These are phyloP conservation scores for Colletotrichum higginsianum DNA, from an alignment of 2,329 filamentous ascomycete genomes.

Conservation along the genomic window DNA sequence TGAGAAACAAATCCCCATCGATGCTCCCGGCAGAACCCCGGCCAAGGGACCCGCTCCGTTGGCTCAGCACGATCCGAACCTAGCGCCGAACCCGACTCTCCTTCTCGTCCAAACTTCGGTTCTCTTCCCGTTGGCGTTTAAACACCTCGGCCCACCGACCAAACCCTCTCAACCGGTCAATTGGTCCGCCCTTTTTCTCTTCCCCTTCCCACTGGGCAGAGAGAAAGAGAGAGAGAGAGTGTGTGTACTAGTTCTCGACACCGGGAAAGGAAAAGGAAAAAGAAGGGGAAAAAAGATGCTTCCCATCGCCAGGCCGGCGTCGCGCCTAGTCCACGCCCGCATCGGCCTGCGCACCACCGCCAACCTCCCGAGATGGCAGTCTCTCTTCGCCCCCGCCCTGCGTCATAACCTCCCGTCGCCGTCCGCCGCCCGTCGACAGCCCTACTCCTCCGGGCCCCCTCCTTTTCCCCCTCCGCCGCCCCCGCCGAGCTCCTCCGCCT, in stretches of 20 bases:
- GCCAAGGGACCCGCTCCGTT: conserved; percentile 16
- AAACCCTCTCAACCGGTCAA: neutral
- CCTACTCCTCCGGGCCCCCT: conserved; percentile 29
- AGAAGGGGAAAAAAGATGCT: conserved; percentile 21
- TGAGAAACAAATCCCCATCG: conserved; percentile 6
- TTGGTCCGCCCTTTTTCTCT: neutral
- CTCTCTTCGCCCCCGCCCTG: conserved; percentile 7
- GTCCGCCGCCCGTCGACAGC: neutral
- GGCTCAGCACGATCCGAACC: conserved; percentile 12
- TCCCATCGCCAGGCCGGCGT: conserved; percentile 37
- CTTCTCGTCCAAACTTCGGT: conserved; percentile 14
- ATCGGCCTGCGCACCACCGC: conserved; percentile 28
- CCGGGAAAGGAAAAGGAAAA: neutral
- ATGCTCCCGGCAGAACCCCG: conserved; percentile 34
- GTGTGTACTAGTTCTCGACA: neutral
- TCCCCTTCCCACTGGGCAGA: neutral
- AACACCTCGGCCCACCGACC: conserved; percentile 7
- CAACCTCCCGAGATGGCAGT: conserved; percentile 26
- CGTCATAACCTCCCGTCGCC: conserved; percentile 3
- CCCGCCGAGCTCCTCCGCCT: conserved; percentile 24
- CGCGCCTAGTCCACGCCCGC: conserved; percentile 36
- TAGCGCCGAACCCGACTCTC: conserved; percentile 23
- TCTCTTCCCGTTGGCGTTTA: conserved; percentile 17
- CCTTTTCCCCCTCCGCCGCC: conserved; percentile 22
- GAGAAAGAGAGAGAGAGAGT: neutral